These are phyloP conservation scores for Sutorius australiensis DNA, from an alignment of 768 basidiomycete species.

Conservation along the genomic window DNA sequence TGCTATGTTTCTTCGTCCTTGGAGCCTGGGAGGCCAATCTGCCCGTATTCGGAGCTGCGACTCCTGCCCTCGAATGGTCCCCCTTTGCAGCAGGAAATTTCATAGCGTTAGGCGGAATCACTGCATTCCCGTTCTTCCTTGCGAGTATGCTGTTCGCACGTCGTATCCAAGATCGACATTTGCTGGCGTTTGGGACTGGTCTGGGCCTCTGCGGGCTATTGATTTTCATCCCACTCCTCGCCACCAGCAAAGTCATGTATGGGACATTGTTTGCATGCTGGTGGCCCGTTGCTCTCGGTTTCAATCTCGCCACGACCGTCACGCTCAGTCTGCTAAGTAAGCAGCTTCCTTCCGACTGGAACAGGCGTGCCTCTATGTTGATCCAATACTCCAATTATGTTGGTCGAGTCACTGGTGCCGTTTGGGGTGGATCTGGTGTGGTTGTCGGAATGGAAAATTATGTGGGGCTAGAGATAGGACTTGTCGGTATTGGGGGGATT, in stretches of 20 bases:
- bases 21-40: conserved; percentile 69
- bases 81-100: conserved; percentile 67
- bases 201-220: conserved; percentile 53
- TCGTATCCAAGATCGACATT: conserved; percentile 56
- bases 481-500: conserved; percentile 55
- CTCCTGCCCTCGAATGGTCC: conserved; percentile 46
- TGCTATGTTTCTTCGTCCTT: conserved; percentile 68
- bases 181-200: conserved; percentile 49
- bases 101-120: conserved; percentile 62
- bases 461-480: conserved; percentile 54
- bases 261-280: conserved; percentile 43
- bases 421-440: conserved; percentile 65
- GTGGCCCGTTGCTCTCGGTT: conserved; percentile 60
- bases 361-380: conserved; percentile 48
- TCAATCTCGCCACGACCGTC: conserved; percentile 68
- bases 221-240: conserved; percentile 46
- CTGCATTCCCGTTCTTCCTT: conserved; percentile 64
- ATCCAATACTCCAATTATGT: conserved; percentile 69
- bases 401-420: conserved; percentile 61
- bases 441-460: conserved; percentile 54
- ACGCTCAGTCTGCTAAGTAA: conserved; percentile 66
- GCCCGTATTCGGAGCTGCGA: conserved; percentile 51
- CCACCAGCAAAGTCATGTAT: conserved; percentile 40
- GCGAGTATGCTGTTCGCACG: conserved; percentile 54
- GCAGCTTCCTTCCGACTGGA: conserved; percentile 63